Evolutionary conservation across 768 basidiomycete species (phyloP), one percentile per base, ranked within the genome.

Genomic region (Kwoniella newhampshirensis): DNA sequence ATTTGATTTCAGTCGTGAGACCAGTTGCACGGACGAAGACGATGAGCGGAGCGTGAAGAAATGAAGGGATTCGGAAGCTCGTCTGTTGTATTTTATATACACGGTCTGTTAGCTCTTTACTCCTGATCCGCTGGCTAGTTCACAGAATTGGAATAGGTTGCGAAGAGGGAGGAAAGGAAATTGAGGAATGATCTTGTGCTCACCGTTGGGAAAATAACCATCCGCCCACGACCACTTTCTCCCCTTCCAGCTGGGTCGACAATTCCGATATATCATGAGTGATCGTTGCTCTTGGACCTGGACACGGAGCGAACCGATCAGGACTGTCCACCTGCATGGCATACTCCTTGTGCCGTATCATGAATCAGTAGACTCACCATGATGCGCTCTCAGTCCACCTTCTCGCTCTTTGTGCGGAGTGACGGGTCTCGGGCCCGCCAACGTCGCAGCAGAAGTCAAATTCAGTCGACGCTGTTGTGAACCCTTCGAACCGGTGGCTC

Each of bases 41-140:
- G 85, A 81, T 76, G 93, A 91, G 68, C 84, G 87, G 73, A 96
- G 82, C 28, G 86, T 86, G 79, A 87, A 90, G 80, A 97, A 97
- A 54, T 88, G 88, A 66, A 91, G 78, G 48, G 50, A 66, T 23
- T 66, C 66, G 4, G 60, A 71, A 18, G 62, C 63, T 50, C 62
- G 54, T 28, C 66, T 68, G 4, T 40, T 37, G 21, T 12, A 42
- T 42, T 8, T n/a, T n/a, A n/a, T n/a, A n/a, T n/a, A n/a, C n/a
- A n/a, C n/a, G n/a, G n/a, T n/a, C n/a, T n/a, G n/a, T n/a, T n/a
- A n/a, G n/a, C n/a, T n/a, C n/a, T n/a, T n/a, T n/a, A n/a, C n/a
- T n/a, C n/a, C n/a, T n/a, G n/a, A 8, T 8, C 36, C 42, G 20
- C 23, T 21, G 23, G 42, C 42, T 20, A 15, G 9, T 11, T 43